Evolutionary conservation across 1,139 yeast species (phyloP), one percentile per base, ranked within the genome.

Genomic region (Diutina ranongensis): DNA sequence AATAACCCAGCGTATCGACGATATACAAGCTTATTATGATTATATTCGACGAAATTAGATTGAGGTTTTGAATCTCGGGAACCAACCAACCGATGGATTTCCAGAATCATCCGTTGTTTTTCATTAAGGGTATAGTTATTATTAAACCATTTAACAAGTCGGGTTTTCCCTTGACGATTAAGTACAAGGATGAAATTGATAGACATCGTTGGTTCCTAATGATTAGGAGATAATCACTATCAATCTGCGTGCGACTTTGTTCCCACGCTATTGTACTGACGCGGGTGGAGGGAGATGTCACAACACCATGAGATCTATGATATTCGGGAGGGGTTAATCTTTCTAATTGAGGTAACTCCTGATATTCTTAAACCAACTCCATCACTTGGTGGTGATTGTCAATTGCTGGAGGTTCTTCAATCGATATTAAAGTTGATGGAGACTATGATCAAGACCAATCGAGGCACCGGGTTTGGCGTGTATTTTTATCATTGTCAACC

Each of bases 1-100:
- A 81, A 89, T 16, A 92, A 65, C 8, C 98, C 98, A 1, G 97
- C 97, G 58, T 89, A 92, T 50, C 97, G 68, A 53, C 95, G 71
- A 60, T 92, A 92, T 1, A 92, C 89, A 48, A 92, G 68, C 58
- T 85, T 85, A 51, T 75, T 69, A 62, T 72, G 77, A 40, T 83
- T 82, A 57, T 82, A 85, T 61, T 82, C 86, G 21, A 83, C 85
- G 56, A 83, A 83, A 57, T 84, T 85, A 41, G 85, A 76, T 56
- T 87, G 95, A 55, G 80, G 76, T 56, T 81, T 83, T 60, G 85
- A 87, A 57, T 88, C 97, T 54, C 97, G 68, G 4, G 92, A 73
- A 1, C 89, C 80, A 10, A 89, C 81, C 41, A 87, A 66, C 49
- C 92, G 71, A 63, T 89, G 95, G n/a, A 88, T 80, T 45, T 84